Percentiles rank a stretch among this genome's conserved stretches.
phyloP scores from a whole-genome alignment of 441 rosid species.

The Aquilaria agallochum region DNA sequence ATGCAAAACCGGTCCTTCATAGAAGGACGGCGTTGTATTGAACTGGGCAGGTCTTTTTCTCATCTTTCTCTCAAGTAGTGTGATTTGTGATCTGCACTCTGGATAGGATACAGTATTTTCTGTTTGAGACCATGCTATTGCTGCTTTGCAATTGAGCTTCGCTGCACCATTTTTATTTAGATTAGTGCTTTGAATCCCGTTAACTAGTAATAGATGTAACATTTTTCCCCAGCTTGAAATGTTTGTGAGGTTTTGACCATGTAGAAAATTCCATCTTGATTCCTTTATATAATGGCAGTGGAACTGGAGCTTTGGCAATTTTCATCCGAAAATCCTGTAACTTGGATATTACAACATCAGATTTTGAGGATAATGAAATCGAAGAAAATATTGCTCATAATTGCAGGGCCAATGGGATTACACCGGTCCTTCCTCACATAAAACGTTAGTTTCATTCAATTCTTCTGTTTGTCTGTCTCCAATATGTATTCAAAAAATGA shows the following conservation, averaged over 20 bases:
- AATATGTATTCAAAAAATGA: no score
- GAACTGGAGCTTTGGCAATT: conserved; percentile 93
- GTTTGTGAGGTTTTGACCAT: conserved; percentile 8
- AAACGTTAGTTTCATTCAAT: conserved; percentile 52
- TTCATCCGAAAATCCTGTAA: conserved; percentile 56
- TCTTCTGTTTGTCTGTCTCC: background rate
- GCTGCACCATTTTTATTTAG: no score
- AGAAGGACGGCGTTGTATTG: conserved; percentile 62
- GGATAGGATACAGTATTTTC: background rate
- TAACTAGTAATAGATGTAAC: background rate
- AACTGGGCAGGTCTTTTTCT: conserved; percentile 74
- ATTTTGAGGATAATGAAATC: conserved; percentile 78
- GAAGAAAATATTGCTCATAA: conserved; percentile 88
- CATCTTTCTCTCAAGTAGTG: background rate
- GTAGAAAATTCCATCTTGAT: background rate
- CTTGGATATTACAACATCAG: conserved; percentile 87
- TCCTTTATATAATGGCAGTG: conserved; percentile 39
- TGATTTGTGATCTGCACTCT: background rate
- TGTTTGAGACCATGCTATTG: background rate
- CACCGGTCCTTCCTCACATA: conserved; percentile 73
- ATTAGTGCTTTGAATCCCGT: no score
- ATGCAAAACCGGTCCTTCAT: conserved; percentile 38
- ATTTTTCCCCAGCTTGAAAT: conserved; percentile 4
- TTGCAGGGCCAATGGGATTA: conserved; percentile 60
- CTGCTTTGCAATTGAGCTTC: no score